A percentile compares a stretch with the other conserved stretches of the same genome.
phyloP scores from a whole-genome alignment of 257 asterid genomes.

The Penstemon davidsonii region DNA sequence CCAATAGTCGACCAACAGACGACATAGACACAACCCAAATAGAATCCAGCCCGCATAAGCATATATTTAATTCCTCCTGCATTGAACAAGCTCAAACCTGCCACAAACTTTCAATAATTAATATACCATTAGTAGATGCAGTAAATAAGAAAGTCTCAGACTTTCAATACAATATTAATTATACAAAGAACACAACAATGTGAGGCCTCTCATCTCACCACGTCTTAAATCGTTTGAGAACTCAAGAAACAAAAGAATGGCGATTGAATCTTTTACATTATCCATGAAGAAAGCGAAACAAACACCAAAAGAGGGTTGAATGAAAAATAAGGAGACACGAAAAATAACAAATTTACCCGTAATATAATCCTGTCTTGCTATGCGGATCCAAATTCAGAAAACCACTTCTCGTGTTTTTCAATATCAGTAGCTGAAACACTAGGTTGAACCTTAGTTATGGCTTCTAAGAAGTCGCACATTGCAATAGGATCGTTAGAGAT shows the following conservation, averaged over 20 bases:
- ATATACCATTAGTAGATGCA: constrained; percentile 19
- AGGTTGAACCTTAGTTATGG: constrained; percentile 85
- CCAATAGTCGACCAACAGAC: too few relatives aligned
- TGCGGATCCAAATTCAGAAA: constrained; percentile 87
- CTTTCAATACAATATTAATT: constrained; percentile 10
- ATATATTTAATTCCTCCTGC: too few relatives aligned
- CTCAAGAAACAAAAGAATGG: background rate
- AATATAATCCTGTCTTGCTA: constrained; percentile 26
- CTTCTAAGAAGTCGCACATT: constrained; percentile 92
- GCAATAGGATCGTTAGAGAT: constrained; percentile 90
- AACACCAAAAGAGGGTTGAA: background rate
- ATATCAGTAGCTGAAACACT: constrained; percentile 95
- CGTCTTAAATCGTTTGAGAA: background rate
- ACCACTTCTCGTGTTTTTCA: constrained; percentile 95
- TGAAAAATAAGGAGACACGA: background rate
- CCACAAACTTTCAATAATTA: too few relatives aligned
- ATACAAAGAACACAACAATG: constrained; percentile 28
- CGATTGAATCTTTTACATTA: background rate
- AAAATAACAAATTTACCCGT: background rate
- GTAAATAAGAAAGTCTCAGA: background rate
- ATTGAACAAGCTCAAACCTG: too few relatives aligned
- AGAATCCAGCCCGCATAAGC: too few relatives aligned
- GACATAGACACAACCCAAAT: too few relatives aligned
- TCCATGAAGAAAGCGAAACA: constrained; percentile 11
- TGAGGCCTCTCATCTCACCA: constrained; percentile 26